phyloP scores from a whole-genome alignment of 768 basidiomycete genomes.

The Kwoniella dejecticola region DNA sequence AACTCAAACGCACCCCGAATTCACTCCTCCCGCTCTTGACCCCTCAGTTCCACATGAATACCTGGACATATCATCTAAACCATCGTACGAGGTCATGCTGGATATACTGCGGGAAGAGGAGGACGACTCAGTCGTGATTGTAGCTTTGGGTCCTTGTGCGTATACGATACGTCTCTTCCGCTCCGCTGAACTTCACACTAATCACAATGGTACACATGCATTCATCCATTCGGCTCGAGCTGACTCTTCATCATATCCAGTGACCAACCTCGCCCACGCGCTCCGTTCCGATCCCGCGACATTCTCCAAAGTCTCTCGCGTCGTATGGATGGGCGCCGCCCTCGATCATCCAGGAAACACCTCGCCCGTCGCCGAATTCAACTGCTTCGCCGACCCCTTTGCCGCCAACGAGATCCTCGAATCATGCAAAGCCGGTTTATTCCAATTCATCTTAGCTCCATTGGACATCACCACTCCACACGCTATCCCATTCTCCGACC shows the following conservation, averaged over 20 bases:
- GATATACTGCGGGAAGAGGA: slow-evolving; percentile 46
- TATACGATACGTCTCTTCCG: slow-evolving; percentile 10
- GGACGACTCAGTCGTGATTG: slow-evolving; percentile 48
- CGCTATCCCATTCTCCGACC: slow-evolving; percentile 67
- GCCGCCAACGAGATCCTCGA: slow-evolving; percentile 69
- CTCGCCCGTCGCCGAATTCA: slow-evolving; percentile 79
- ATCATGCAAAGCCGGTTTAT: slow-evolving; percentile 59
- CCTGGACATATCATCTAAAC: slow-evolving; percentile 41
- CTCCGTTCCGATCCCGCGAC: slow-evolving; percentile 63
- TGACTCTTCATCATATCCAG: slow-evolving; percentile 56
- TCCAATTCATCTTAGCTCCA: slow-evolving; percentile 61
- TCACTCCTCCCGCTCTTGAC: slow-evolving; percentile 39
- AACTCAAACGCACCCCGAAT: slow-evolving; percentile 53
- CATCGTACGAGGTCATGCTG: slow-evolving; percentile 51
- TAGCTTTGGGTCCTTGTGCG: slow-evolving; percentile 55
- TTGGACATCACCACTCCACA: slow-evolving; percentile 82
- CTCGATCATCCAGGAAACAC: slow-evolving; percentile 89
- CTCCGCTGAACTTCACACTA: neutral
- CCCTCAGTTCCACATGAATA: slow-evolving; percentile 34
- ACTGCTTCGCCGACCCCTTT: slow-evolving; percentile 76
- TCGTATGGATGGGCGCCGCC: slow-evolving; percentile 91
- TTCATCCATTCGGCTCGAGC: too few species aligned
- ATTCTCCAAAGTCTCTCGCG: slow-evolving; percentile 63
- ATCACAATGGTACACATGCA: too few species aligned
- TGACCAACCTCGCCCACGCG: slow-evolving; percentile 76